Conservation (phyloP, 2,329 filamentous ascomycete species). For the Rhexocercosporidium sp. region DNA sequence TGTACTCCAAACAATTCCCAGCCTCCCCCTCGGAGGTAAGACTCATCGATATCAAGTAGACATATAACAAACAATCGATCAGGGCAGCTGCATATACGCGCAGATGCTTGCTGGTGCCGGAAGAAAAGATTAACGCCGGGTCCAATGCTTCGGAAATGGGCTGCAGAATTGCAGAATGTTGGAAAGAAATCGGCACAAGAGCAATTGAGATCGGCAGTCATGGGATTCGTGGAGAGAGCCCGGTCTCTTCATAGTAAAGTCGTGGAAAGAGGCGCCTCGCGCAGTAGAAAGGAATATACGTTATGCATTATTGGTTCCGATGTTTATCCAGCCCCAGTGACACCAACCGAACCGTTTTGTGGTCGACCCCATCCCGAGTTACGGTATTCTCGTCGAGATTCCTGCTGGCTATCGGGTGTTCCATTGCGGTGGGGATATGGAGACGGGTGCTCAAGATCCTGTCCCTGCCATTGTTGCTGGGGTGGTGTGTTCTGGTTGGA, state of each 20-base stretch:
- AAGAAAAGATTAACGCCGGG: slow-evolving; percentile 35
- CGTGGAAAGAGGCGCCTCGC: slow-evolving; percentile 28
- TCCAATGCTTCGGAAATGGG: slow-evolving; percentile 32
- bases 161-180: slow-evolving; percentile 25
- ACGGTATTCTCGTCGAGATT: slow-evolving; percentile 39
- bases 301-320: slow-evolving; percentile 31
- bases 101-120: slow-evolving; percentile 24
- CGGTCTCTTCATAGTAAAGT: slow-evolving; percentile 19
- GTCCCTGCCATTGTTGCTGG: slow-evolving; percentile 51
- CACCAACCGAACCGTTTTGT: slow-evolving; percentile 42
- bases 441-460: slow-evolving; percentile 37
- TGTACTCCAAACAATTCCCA: slow-evolving; percentile 38
- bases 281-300: slow-evolving; percentile 31
- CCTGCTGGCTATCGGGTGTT: slow-evolving; percentile 42
- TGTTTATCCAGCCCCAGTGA: slow-evolving; percentile 40
- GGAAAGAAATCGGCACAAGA: slow-evolving; percentile 24
- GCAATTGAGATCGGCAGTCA: slow-evolving; percentile 30
- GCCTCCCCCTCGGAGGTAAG: slow-evolving; percentile 25
- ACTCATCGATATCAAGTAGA: slow-evolving; percentile 33
- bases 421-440: slow-evolving; percentile 38
- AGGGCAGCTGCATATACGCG: slow-evolving; percentile 32
- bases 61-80: slow-evolving; percentile 31
- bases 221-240: slow-evolving; percentile 27
- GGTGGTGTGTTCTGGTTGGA: slow-evolving; percentile 55
- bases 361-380: slow-evolving; percentile 43